Conservation (phyloP, 2,329 filamentous ascomycete species). For the Spiromastix sp. region DNA sequence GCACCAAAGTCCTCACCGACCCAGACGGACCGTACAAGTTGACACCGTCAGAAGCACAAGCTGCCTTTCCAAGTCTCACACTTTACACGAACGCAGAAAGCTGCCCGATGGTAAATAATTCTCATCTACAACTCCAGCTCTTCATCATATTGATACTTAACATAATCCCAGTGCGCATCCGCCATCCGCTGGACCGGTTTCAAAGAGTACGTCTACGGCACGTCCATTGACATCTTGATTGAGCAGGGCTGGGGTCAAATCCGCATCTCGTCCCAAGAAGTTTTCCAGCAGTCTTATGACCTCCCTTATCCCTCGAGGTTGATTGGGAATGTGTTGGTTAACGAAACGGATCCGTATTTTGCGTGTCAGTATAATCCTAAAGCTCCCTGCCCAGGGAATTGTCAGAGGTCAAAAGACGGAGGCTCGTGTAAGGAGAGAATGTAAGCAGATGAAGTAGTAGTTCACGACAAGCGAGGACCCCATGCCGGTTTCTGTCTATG, state of each 20-base stretch:
- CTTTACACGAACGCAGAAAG: slow-evolving; percentile 49
- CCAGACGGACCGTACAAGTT: slow-evolving; percentile 37
- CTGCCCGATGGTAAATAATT: slow-evolving; percentile 39
- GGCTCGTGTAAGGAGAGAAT: neutral
- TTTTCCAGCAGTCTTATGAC: slow-evolving; percentile 27
- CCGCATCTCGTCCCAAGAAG: slow-evolving; percentile 33
- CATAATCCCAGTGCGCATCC: slow-evolving; percentile 36
- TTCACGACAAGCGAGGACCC: no score
- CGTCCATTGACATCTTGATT: slow-evolving; percentile 38
- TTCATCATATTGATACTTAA: no score
- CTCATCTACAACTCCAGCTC: no score
- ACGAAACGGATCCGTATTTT: slow-evolving; percentile 46
- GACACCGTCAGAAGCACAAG: slow-evolving; percentile 29
- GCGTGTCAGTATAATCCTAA: slow-evolving; percentile 42
- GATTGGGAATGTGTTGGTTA: slow-evolving; percentile 36
- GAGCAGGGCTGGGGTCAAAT: slow-evolving; percentile 44
- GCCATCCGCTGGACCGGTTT: slow-evolving; percentile 48
- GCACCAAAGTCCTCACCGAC: slow-evolving; percentile 39
- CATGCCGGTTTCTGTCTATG: no score
- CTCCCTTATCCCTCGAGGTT: slow-evolving; percentile 31
- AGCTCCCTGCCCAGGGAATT: slow-evolving; percentile 26
- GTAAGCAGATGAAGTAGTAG: no score
- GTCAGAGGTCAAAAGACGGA: slow-evolving; percentile 8
- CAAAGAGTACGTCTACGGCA: slow-evolving; percentile 46
- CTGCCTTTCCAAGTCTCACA: slow-evolving; percentile 38